These are phyloP conservation scores for Adansonia madagascariensis DNA, from an alignment of 441 rosid species.

Conservation along the genomic window DNA sequence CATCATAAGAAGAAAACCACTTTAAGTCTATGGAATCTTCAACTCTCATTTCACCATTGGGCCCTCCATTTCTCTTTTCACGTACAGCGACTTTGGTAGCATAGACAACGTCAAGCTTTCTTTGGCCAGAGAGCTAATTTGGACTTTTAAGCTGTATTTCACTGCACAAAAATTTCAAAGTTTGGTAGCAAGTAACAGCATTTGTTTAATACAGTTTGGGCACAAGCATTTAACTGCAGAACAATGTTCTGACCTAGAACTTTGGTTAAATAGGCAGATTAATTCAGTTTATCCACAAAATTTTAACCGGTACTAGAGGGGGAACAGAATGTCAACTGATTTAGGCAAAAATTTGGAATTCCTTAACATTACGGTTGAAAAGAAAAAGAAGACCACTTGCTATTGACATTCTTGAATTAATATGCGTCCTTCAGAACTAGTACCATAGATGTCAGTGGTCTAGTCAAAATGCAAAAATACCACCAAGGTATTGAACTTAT, in stretches of 20 bases:
- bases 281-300: conserved; percentile 2
- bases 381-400: neutral
- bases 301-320: neutral
- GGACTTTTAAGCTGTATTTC: conserved; percentile 99
- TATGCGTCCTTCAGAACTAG: conserved; percentile 10
- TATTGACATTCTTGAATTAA: neutral
- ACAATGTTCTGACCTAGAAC: neutral
- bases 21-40: conserved; percentile 57
- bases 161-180: conserved; percentile 44
- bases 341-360: neutral
- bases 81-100: conserved; percentile 50
- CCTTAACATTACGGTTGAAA: neutral
- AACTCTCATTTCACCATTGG: conserved; percentile 49
- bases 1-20: conserved; percentile 61
- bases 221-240: conserved; percentile 5
- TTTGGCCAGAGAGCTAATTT: conserved; percentile 98
- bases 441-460: neutral
- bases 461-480: neutral
- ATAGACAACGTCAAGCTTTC: conserved; percentile 64
- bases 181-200: neutral
- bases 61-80: conserved; percentile 53
- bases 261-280: neutral
- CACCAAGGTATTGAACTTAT: neutral
- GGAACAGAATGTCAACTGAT: neutral
- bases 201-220: neutral